These are phyloP conservation scores for Mucor velutinosus DNA, from an alignment of 371 early-diverging fungal genomes.

Conservation along the genomic window DNA sequence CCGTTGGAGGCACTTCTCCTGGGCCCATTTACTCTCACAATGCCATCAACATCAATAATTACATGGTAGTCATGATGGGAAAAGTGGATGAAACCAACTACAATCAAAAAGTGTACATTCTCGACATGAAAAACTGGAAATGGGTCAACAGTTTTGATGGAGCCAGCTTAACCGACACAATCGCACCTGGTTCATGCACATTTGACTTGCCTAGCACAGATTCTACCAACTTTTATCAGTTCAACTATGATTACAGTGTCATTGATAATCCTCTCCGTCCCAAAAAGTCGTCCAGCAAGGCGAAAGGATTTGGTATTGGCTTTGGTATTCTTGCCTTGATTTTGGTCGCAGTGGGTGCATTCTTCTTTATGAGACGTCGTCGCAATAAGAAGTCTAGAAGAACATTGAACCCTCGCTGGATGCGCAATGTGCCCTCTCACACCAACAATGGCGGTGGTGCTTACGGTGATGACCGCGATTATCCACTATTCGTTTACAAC, in stretches of 20 bases:
- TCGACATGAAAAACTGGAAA: slow-evolving; percentile 43
- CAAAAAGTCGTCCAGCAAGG: neutral
- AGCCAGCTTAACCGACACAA: neutral
- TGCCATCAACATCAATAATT: slow-evolving; percentile 38
- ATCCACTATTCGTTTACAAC: slow-evolving; percentile 45
- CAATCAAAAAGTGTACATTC: slow-evolving; percentile 32
- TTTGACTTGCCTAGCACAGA: slow-evolving; percentile 26
- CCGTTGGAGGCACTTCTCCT: slow-evolving; percentile 29
- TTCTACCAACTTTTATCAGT: slow-evolving; percentile 3
- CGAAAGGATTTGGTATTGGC: slow-evolving; percentile 38
- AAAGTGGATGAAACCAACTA: slow-evolving; percentile 9
- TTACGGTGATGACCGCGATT: slow-evolving; percentile 26
- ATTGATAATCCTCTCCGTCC: slow-evolving; percentile 17
- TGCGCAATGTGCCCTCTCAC: slow-evolving; percentile 15
- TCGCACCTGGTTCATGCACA: slow-evolving; percentile 17
- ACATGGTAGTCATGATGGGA: slow-evolving; percentile 46
- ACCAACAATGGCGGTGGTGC: slow-evolving; percentile 1
- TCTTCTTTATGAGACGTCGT: slow-evolving; percentile 18
- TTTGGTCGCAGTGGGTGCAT: slow-evolving; percentile 13
- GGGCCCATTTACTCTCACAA: slow-evolving; percentile 37
- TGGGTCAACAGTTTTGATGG: slow-evolving; percentile 31
- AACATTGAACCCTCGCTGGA: slow-evolving; percentile 44
- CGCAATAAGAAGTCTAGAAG: slow-evolving; percentile 22
- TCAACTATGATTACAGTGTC: slow-evolving; percentile 19
- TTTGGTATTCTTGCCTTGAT: slow-evolving; percentile 23